A percentile compares a stretch with the other conserved stretches of the same genome.
Conservation (phyloP, 768 basidiomycete species). For the Auriscalpium orientale region DNA sequence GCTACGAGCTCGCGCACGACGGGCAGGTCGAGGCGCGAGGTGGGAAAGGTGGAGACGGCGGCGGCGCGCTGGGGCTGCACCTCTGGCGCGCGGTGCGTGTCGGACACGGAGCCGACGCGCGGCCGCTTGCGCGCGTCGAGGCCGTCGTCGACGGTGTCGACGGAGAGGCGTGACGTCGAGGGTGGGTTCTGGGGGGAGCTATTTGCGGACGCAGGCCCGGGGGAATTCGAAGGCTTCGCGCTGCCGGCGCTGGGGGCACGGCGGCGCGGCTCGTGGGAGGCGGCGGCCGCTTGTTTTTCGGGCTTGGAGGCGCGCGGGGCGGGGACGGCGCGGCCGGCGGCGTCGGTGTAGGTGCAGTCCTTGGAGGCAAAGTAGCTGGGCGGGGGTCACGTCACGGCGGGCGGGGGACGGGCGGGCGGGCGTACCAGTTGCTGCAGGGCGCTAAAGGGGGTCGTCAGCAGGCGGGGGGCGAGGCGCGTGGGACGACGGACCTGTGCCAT, state of each 20-base stretch:
- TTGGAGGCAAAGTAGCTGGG: conserved; percentile 75
- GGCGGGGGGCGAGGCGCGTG: background rate
- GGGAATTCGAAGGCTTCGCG: background rate
- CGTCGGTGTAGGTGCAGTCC: conserved; percentile 73
- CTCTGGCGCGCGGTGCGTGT: background rate
- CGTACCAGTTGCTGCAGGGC: conserved; percentile 76
- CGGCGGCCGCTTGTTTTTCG: conserved; percentile 6
- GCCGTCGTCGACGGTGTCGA: background rate
- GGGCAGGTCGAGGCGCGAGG: conserved; percentile 10
- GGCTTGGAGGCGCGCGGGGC: conserved; percentile 35
- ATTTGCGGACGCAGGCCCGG: conserved; percentile 3
- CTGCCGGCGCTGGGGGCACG: conserved; percentile 1
- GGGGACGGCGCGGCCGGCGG: conserved; percentile 72
- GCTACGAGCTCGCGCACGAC: conserved; percentile 17
- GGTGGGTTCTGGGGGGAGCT: conserved; percentile 2
- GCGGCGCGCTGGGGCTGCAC: background rate
- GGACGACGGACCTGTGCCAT: conserved; percentile 58
- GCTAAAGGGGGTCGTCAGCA: conserved; percentile 31
- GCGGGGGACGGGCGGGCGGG: conserved; percentile 3
- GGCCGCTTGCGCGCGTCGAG: background rate
- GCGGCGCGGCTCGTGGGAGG: conserved; percentile 6
- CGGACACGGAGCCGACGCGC: background rate
- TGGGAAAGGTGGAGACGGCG: background rate
- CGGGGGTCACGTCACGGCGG: conserved; percentile 12
- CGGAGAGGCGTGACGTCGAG: background rate